phyloP scores from a whole-genome alignment of 129 eudicot genomes.

The Oenanthe sinensis region DNA sequence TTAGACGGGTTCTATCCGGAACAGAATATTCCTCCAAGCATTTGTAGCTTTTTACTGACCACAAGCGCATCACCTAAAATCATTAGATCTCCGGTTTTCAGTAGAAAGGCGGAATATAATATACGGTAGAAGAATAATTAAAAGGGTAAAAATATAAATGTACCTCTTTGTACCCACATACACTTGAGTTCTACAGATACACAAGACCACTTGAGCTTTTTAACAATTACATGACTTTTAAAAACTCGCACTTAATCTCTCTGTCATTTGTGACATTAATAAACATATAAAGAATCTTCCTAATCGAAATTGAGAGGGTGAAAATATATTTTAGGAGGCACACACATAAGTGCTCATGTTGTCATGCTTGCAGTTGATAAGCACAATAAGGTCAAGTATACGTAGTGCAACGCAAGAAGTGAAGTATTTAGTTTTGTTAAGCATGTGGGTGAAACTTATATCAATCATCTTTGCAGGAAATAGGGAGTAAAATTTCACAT shows the following conservation, averaged over 20 bases:
- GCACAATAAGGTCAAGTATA: not conserved
- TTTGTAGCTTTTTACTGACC: conserved; percentile 85
- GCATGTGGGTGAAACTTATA: not conserved
- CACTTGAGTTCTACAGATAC: not conserved
- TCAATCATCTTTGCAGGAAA: not conserved
- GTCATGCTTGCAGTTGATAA: not conserved
- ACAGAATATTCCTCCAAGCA: conserved; percentile 68
- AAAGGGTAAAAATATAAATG: not conserved
- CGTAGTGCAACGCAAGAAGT: not conserved
- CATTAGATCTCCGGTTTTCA: conserved; percentile 9
- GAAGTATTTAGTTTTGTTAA: not conserved
- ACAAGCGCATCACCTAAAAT: conserved; percentile 82
- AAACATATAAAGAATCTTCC: not conserved
- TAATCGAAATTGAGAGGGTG: not conserved
- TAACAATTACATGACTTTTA: not conserved
- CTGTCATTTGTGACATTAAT: not conserved
- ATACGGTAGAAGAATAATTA: not conserved
- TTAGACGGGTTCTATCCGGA: conserved; percentile 50
- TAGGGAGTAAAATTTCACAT: not conserved
- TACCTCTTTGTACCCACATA: not conserved
- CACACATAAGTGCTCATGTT: not conserved
- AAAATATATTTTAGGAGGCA: not conserved
- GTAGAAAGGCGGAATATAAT: not conserved
- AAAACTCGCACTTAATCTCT: not conserved
- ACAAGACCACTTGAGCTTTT: not conserved